Conservation (phyloP, 2,329 filamentous ascomycete species). For the Cladosporium halotolerans region DNA sequence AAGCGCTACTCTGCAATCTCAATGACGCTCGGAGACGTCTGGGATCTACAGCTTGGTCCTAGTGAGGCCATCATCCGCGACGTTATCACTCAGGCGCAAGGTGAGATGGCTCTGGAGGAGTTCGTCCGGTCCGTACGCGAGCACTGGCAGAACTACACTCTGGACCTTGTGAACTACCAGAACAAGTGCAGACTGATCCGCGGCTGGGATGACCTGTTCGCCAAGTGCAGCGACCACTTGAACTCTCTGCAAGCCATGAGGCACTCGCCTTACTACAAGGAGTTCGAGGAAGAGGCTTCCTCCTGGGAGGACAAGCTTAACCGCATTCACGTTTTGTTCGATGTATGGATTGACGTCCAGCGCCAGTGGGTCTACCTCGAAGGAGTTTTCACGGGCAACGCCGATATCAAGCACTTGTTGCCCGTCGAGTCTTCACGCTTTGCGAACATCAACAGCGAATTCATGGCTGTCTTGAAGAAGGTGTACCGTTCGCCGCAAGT, state of each 20-base stretch:
- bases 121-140: conserved; percentile 95
- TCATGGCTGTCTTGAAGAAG: conserved; percentile 99
- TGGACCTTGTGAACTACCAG: conserved; percentile 95
- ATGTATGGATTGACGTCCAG: conserved; percentile 99
- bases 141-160: conserved; percentile 89
- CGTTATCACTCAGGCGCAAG: conserved; percentile 91
- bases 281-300: conserved; percentile 95
- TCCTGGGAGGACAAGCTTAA: conserved; percentile 98
- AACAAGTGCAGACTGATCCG: conserved; percentile 96
- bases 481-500: conserved; percentile 95
- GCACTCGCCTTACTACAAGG: conserved; percentile 98
- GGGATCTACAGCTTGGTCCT: conserved; percentile 86
- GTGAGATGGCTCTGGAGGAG: conserved; percentile 96
- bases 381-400: conserved; percentile 96
- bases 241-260: conserved; percentile 98
- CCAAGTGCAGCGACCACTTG: conserved; percentile 95
- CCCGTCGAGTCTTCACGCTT: conserved; percentile 95
- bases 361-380: conserved; percentile 99
- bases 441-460: conserved; percentile 98
- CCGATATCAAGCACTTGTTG: conserved; percentile 95
- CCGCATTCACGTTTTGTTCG: conserved; percentile 92
- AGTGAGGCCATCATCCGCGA: conserved; percentile 85
- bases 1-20: conserved; percentile 91
- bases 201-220: conserved; percentile 96
- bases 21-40: conserved; percentile 96